phyloP scores from a whole-genome alignment of 2,329 filamentous ascomycete genomes.

The Colletotrichum truncatum region DNA sequence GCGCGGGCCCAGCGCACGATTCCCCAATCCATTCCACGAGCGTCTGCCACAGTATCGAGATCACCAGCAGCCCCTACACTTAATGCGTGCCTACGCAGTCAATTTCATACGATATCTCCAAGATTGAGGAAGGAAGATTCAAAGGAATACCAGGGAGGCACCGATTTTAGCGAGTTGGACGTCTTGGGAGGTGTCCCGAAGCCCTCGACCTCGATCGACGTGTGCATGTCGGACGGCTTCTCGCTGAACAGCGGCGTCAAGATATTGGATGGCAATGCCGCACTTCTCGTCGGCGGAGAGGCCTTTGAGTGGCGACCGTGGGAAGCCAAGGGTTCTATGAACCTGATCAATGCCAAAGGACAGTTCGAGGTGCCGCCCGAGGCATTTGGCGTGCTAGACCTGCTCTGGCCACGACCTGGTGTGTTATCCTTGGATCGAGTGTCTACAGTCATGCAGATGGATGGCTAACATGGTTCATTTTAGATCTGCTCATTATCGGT shows the following conservation, averaged over 20 bases:
- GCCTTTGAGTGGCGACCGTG: conserved; percentile 91
- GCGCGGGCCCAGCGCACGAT: conserved; percentile 18
- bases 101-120: conserved; percentile 1
- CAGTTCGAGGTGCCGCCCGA: conserved; percentile 80
- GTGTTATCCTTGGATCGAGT: conserved; percentile 41
- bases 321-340: conserved; percentile 55
- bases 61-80: background rate
- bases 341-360: conserved; percentile 77
- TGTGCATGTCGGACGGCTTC: conserved; percentile 85
- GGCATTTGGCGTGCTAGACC: conserved; percentile 77
- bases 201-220: conserved; percentile 85
- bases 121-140: background rate
- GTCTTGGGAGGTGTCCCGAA: conserved; percentile 79
- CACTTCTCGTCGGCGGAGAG: conserved; percentile 85
- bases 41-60: background rate
- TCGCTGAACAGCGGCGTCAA: conserved; percentile 83
- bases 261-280: conserved; percentile 74
- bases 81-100: background rate
- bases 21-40: background rate
- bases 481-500: conserved; percentile 90
- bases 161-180: conserved; percentile 79
- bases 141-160: conserved; percentile 41
- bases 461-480: background rate
- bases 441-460: background rate
- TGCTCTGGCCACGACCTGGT: conserved; percentile 93